Base-by-base conservation (phyloP, 2,329 filamentous ascomycete species). In the Plenodomus tracheiphilus region DNA sequence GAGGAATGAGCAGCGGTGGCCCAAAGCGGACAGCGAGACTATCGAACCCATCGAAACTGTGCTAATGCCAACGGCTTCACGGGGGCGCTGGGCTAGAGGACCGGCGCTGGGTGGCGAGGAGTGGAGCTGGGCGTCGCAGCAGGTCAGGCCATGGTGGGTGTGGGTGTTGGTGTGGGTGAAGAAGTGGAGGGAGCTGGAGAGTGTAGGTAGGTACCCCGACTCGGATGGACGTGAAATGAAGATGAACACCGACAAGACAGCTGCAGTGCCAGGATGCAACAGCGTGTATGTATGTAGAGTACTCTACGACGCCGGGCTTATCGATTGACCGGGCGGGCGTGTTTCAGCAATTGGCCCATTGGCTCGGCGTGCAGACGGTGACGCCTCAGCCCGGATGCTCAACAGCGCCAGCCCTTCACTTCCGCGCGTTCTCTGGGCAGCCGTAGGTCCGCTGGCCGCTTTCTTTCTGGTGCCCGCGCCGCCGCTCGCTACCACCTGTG, bases 341-440 rank as follows among this genome's bases (percentile, higher is more conserved):
- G n/a, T n/a, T n/a, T n/a, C n/a, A n/a, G 22, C 43, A 28, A 28
- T 35, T 32, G 22, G 18, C 17, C 17, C 21, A 32, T 54, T 54
- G 47, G 51, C 19, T 34, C 46, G 39, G 41, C 30, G 11, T 32
- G 28, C 28, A 32, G 28, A 7, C 28, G 28, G 28, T 32, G 28
- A 32, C 28, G 28, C 28, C 28, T 32, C 28, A 40, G 37, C 20
- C 30, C 20, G 32, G 34, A 47, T 47, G 41, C 45, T 51, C 51
- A 53, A 48, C 54, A 56, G 39, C 46, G 40, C 39, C 42, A 46
- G 30, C 41, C 43, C 32, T 41, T 39, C 37, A 32, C 28, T 35
- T 38, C 30, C 40, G 32, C 46, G 44, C 46, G 49, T 52, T 41
- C 49, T 41, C 38, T 32, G 28, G 28, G 28, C 28, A 15, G 4